Evolutionary conservation across 352 stramenopile genomes (phyloP).

Genomic region (Globisporangium spinosum): DNA sequence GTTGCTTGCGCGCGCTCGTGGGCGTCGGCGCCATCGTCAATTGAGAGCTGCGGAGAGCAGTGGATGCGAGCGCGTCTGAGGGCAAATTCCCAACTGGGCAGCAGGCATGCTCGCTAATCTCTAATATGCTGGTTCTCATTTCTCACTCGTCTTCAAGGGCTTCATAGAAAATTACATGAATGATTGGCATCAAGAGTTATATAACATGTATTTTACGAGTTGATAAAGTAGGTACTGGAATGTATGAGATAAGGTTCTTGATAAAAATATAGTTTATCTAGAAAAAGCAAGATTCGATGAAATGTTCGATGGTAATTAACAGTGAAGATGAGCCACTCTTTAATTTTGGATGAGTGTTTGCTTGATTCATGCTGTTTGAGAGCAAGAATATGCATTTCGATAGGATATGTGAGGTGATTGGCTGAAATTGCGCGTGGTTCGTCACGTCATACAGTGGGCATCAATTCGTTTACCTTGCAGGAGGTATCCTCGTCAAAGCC

Average conservation of each 20-base stretch:
- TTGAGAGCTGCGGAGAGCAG: background rate
- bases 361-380: background rate
- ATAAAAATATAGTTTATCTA: too few species aligned
- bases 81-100: constrained; percentile 3
- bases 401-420: background rate
- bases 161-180: background rate
- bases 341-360: background rate
- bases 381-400: background rate
- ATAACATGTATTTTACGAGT: background rate
- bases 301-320: background rate
- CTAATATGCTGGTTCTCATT: background rate
- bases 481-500: too few species aligned
- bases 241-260: too few species aligned
- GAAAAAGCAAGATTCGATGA: background rate
- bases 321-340: background rate
- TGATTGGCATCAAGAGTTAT: background rate
- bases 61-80: background rate
- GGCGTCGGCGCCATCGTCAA: constrained; percentile 5
- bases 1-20: constrained; percentile 9
- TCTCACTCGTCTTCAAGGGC: background rate
- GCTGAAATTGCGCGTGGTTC: background rate
- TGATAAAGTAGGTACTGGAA: too few species aligned
- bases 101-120: too few species aligned
- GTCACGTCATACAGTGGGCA: background rate
- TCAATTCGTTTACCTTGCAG: too few species aligned